Conservation (phyloP, 192 early-diverging fungal genomes). For the Oehlia diaphana region DNA sequence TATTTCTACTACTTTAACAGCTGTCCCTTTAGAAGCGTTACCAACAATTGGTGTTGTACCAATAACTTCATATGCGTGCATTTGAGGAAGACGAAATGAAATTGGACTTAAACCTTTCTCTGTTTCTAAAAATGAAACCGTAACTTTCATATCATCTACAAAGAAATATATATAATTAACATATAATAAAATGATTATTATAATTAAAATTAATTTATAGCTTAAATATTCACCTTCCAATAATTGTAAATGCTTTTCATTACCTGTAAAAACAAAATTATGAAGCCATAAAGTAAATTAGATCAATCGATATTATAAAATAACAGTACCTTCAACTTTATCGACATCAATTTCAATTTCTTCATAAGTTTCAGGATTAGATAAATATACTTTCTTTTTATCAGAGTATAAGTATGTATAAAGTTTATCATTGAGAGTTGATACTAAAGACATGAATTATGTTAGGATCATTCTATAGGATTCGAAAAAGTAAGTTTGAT, state of each 20-base stretch:
- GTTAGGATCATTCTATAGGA: too few species aligned
- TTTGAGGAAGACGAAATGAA: conserved; percentile 61
- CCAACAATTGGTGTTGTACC: conserved; percentile 49
- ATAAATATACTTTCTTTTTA: conserved; percentile 60
- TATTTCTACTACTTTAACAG: conserved; percentile 64
- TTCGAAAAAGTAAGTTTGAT: background rate
- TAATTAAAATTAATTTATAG: background rate
- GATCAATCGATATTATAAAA: background rate
- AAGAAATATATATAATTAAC: conserved; percentile 41
- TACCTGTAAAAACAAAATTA: conserved; percentile 7
- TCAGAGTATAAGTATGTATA: conserved; percentile 77
- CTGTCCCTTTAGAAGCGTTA: conserved; percentile 68
- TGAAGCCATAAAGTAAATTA: background rate
- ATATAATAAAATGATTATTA: background rate
- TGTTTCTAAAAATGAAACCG: conserved; percentile 59
- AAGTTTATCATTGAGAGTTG: conserved; percentile 60
- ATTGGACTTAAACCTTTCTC: conserved; percentile 52
- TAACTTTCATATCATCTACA: conserved; percentile 54
- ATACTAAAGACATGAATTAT: conserved; percentile 51
- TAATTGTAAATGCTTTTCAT: background rate
- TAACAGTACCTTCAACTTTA: conserved; percentile 56
- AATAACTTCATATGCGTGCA: conserved; percentile 57
- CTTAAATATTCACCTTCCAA: background rate
- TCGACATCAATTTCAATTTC: conserved; percentile 59
- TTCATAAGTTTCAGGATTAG: conserved; percentile 72